These are phyloP conservation scores for Spongiforma sp. DNA, from an alignment of 1,284 basidiomycete genomes.

Conservation along the genomic window DNA sequence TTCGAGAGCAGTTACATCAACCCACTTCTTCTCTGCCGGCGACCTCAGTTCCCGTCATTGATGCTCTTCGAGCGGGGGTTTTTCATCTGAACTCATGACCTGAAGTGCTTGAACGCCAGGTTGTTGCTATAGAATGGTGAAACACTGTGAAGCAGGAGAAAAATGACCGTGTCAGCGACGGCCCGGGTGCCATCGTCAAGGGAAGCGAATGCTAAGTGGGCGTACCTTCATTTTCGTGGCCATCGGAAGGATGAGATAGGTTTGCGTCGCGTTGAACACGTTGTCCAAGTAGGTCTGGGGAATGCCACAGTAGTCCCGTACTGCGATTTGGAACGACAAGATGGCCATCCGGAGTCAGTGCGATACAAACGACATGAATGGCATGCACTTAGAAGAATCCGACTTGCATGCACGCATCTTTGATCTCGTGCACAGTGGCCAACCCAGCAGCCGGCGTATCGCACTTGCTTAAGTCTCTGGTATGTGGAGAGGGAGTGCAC, in stretches of 20 bases:
- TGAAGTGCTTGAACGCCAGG: constrained; percentile 69
- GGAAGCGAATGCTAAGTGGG: constrained; percentile 7
- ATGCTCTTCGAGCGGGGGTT: too few relatives aligned
- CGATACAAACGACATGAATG: constrained; percentile 61
- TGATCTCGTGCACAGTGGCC: constrained; percentile 28
- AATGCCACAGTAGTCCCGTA: too few relatives aligned
- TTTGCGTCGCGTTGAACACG: too few relatives aligned
- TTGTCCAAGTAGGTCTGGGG: too few relatives aligned
- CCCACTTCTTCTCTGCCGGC: too few relatives aligned
- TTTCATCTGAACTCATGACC: constrained; percentile 65
- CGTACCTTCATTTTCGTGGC: too few relatives aligned
- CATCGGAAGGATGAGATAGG: too few relatives aligned
- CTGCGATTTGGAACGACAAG: too few relatives aligned
- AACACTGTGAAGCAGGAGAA: constrained; percentile 70
- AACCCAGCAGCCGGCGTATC: constrained; percentile 23
- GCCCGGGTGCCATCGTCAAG: constrained; percentile 64
- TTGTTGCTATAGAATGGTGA: constrained; percentile 86
- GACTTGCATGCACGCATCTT: constrained; percentile 40
- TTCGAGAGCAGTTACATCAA: too few relatives aligned
- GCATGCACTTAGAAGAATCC: constrained; percentile 65
- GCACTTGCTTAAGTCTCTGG: constrained; percentile 30
- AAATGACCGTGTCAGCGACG: too few relatives aligned
- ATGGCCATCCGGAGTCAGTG: constrained; percentile 55
- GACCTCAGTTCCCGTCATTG: too few relatives aligned
- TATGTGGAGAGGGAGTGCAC: too few relatives aligned